phyloP scores from a whole-genome alignment of 2,329 filamentous ascomycete species.

The Epichloe festucae region DNA sequence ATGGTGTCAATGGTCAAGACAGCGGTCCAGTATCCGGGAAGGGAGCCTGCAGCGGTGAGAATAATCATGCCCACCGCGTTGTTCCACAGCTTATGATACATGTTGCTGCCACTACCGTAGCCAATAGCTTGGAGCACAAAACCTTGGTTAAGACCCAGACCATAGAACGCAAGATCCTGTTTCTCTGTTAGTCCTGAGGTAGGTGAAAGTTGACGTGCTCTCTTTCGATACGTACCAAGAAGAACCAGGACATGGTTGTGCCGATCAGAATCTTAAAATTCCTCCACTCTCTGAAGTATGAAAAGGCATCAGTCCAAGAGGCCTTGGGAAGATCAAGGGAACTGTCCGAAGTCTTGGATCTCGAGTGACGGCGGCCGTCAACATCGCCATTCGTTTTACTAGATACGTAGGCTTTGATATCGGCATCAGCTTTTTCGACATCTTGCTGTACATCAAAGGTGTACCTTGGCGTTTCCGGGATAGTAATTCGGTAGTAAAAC shows the following conservation, averaged over 20 bases:
- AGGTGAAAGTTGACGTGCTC: too few relatives aligned
- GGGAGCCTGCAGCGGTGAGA: slow-evolving; percentile 60
- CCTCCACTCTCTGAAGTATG: slow-evolving; percentile 56
- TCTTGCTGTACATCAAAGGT: slow-evolving; percentile 71
- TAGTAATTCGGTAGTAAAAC: slow-evolving; percentile 76
- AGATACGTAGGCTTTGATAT: slow-evolving; percentile 49
- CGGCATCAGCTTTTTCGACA: slow-evolving; percentile 60
- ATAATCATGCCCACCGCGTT: slow-evolving; percentile 68
- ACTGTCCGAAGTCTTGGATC: slow-evolving; percentile 37
- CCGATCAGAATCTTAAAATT: slow-evolving; percentile 61
- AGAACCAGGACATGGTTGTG: slow-evolving; percentile 72
- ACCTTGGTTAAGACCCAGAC: slow-evolving; percentile 62
- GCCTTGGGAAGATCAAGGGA: slow-evolving; percentile 53
- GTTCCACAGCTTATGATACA: slow-evolving; percentile 59
- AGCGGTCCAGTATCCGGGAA: slow-evolving; percentile 71
- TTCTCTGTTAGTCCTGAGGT: slow-evolving; percentile 6
- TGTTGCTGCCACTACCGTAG: slow-evolving; percentile 47
- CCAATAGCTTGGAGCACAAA: slow-evolving; percentile 62
- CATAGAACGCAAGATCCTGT: slow-evolving; percentile 54
- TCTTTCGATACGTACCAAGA: slow-evolving; percentile 34
- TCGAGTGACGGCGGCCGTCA: slow-evolving; percentile 34
- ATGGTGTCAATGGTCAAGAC: slow-evolving; percentile 61
- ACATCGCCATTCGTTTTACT: slow-evolving; percentile 35
- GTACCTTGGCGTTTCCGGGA: slow-evolving; percentile 73
- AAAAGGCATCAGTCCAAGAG: slow-evolving; percentile 53